Base-by-base conservation (phyloP, 345 rosid genomes). In the Populus tremula region DNA sequence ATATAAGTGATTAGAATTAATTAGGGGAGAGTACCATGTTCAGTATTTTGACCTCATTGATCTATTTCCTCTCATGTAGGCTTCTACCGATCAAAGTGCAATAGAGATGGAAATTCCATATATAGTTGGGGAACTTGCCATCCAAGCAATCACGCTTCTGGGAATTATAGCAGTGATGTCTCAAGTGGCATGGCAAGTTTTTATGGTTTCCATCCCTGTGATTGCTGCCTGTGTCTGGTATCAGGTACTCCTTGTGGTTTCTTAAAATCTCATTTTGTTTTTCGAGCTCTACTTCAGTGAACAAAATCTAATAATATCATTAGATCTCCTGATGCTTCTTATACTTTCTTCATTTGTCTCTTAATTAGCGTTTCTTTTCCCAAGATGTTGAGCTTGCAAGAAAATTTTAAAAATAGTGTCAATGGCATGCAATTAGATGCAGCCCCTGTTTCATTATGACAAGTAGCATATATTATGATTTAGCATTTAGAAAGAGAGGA, bases 161-260 rank as follows among this genome's bases (percentile, higher is more conserved):
- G 95, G 92, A 68, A 85, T 87, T 78, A 87, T 94, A 68, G 92
- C 82, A 17, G 91, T 94, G 74, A 90, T 91, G 92, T 90, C 94
- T 69, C 94, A 90, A 78, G 96, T 86, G 71, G 90, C 93, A 21
- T 94, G 97, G 96, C 90, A 90, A 80, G 86, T 94, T 61, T 91
- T 94, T 75, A 76, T 92, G 20, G 82, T 89, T 63, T 92, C 90
- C 74, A 86, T 94, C 67, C 98, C 97, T 6, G 87, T 88, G 45
- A 81, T 89, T 78, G 81, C 93, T 50, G 69, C 80, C 75, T 88
- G 88, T 79, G 74, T 92, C 74, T 91, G 92, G 97, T 91, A 88
- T 78, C 94, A 91, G 97, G 98, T 92, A 87, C 79, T 72, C 47
- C 36, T 79, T 36, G 7, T 43, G 23, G 20, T 75, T 38, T 13